Evolutionary conservation across 2,329 filamentous ascomycete genomes (phyloP).

Genomic region (Sclerotinia sclerotiorum): DNA sequence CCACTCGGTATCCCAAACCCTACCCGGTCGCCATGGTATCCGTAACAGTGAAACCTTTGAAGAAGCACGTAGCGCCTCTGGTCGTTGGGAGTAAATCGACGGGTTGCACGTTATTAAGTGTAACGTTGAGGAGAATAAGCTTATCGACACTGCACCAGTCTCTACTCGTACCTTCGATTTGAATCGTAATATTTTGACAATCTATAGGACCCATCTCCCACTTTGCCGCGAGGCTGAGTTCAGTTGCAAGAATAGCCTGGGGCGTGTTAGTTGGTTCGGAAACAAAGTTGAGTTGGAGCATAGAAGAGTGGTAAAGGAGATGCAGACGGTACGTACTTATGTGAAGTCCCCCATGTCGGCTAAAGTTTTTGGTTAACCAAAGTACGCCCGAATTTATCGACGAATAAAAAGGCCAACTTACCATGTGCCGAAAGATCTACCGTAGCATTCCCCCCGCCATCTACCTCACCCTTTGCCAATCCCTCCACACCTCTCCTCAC

Average conservation of each 20-base stretch:
- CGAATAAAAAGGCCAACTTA: background rate
- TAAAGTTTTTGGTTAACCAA: background rate
- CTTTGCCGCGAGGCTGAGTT: background rate
- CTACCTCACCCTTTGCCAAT: background rate
- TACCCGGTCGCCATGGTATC: background rate
- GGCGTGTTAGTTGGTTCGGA: background rate
- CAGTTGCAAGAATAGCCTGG: background rate
- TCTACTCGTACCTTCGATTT: background rate
- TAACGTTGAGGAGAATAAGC: background rate
- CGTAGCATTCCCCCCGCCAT: background rate
- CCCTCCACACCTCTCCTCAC: background rate
- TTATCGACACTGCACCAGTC: slow-evolving; percentile 2
- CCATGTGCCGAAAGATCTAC: background rate
- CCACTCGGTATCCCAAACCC: no score
- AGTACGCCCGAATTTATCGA: no score
- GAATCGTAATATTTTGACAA: background rate
- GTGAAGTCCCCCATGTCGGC: background rate
- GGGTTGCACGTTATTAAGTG: background rate
- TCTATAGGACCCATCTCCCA: background rate
- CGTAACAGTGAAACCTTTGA: background rate
- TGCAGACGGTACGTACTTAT: background rate
- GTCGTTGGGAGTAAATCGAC: background rate
- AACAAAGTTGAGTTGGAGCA: no score
- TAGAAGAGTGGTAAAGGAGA: no score
- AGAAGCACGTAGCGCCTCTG: background rate